Evolutionary conservation across 805 yeast species (phyloP).

Genomic region (Metschnikowia santaceciliae): DNA sequence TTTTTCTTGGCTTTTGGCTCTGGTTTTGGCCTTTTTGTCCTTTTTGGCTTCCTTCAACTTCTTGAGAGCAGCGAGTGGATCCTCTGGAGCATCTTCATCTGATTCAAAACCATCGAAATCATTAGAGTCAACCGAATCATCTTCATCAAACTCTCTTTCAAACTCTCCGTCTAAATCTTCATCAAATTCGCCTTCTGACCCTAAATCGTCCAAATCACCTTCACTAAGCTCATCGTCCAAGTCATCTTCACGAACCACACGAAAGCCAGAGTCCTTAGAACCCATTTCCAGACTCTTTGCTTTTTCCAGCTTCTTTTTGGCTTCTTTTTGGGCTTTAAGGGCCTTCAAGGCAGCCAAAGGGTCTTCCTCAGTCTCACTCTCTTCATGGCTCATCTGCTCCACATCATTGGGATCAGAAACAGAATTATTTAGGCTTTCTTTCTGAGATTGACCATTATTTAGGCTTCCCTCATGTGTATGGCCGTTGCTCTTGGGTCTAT

Average conservation of each 20-base stretch:
- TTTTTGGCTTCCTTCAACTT: slow-evolving; percentile 12
- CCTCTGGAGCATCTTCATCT: slow-evolving; percentile 8
- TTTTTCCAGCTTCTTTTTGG: slow-evolving; percentile 4
- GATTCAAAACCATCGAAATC: slow-evolving; percentile 28
- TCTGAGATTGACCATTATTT: background rate
- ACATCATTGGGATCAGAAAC: too few relatives aligned
- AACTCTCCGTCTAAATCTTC: background rate
- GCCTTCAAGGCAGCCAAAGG: slow-evolving; percentile 17
- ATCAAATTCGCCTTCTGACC: background rate
- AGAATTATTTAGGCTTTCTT: background rate
- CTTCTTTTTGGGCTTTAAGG: slow-evolving; percentile 13
- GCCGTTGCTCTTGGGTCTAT: background rate
- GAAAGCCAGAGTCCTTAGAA: slow-evolving; percentile 1
- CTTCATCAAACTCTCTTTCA: background rate
- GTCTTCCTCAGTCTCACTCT: slow-evolving; percentile 18
- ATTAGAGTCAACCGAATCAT: background rate
- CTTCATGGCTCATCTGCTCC: background rate
- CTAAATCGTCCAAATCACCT: background rate
- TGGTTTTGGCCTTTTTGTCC: background rate
- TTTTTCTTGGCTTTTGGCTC: too few relatives aligned
- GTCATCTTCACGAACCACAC: slow-evolving; percentile 17
- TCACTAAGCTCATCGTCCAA: slow-evolving; percentile 21
- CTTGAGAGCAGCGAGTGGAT: slow-evolving; percentile 25
- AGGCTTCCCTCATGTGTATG: background rate
- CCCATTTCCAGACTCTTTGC: background rate